Conservation (phyloP, 306 rosid species). For the Cucurbita argyrosperma region DNA sequence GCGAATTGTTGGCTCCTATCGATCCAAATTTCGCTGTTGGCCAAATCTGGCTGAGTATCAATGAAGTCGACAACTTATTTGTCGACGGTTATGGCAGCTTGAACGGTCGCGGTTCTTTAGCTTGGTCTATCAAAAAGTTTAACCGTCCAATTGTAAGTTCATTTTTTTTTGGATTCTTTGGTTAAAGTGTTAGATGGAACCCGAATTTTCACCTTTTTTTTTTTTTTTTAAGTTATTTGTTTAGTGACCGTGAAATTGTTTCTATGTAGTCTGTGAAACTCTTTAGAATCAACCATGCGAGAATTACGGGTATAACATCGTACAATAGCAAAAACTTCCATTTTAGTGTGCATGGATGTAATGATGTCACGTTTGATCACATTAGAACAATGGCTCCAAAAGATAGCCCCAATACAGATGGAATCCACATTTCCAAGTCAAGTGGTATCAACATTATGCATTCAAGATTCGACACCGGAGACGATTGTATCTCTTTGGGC, state of each 20-base stretch:
- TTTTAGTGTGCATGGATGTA: slow-evolving; percentile 14
- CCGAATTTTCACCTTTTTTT: too few species aligned
- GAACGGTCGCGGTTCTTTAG: slow-evolving; percentile 17
- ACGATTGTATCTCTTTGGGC: slow-evolving; percentile 24
- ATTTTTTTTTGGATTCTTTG: neutral
- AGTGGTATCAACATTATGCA: neutral
- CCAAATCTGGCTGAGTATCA: slow-evolving; percentile 17
- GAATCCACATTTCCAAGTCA: slow-evolving; percentile 16
- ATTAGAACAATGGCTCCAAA: neutral
- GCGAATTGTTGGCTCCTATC: slow-evolving; percentile 5
- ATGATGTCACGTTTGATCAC: neutral
- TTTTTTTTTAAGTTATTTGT: too few species aligned
- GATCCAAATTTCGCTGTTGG: neutral
- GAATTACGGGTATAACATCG: neutral
- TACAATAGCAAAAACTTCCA: neutral
- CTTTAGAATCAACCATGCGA: neutral
- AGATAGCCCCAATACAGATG: slow-evolving; percentile 28
- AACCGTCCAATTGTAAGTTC: slow-evolving; percentile 15
- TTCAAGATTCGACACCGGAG: slow-evolving; percentile 13
- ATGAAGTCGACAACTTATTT: neutral
- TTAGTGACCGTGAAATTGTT: neutral
- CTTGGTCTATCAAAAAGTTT: neutral
- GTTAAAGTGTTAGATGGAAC: neutral
- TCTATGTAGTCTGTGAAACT: slow-evolving; percentile 11
- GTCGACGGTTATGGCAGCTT: slow-evolving; percentile 15